Evolutionary conservation across 2,329 filamentous ascomycete species (phyloP).

Genomic region (Daldinia eschscholtzii): DNA sequence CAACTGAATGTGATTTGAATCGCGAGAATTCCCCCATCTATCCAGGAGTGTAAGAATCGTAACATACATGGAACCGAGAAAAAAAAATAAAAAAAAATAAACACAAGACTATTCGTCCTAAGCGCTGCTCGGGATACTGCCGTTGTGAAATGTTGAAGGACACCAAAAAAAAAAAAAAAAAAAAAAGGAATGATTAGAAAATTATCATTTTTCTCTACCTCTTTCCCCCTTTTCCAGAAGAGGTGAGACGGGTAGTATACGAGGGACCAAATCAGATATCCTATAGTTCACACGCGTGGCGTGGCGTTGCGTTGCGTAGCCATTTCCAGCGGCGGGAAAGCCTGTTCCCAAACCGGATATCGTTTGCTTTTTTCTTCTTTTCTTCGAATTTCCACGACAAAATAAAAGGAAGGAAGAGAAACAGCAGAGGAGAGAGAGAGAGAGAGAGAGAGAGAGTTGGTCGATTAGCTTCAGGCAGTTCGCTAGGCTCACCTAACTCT

Average conservation of each 20-base stretch:
- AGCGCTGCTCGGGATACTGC: background rate
- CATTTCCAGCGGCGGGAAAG: background rate
- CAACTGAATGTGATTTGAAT: background rate
- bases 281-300: slow-evolving; percentile 7
- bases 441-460: background rate
- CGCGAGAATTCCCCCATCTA: slow-evolving; percentile 9
- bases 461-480: no score
- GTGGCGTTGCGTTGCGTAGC: background rate
- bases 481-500: slow-evolving; percentile 29
- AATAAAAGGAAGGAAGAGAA: background rate
- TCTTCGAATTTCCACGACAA: background rate
- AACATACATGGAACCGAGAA: background rate
- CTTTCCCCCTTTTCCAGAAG: slow-evolving; percentile 22
- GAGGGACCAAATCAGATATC: background rate
- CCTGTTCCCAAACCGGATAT: background rate
- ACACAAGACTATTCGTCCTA: background rate
- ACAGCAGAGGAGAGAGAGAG: no score
- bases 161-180: no score
- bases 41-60: slow-evolving; percentile 1
- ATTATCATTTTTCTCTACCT: slow-evolving; percentile 14
- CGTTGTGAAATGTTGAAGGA: background rate
- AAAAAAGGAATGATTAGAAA: slow-evolving; percentile 40
- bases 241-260: background rate
- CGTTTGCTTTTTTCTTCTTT: background rate
- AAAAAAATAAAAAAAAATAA: background rate